A percentile compares a stretch with the other conserved stretches of the same genome.
These are phyloP conservation scores for Cryptosporidium sp. DNA, from an alignment of 169 alveolate genomes.

Conservation along the genomic window DNA sequence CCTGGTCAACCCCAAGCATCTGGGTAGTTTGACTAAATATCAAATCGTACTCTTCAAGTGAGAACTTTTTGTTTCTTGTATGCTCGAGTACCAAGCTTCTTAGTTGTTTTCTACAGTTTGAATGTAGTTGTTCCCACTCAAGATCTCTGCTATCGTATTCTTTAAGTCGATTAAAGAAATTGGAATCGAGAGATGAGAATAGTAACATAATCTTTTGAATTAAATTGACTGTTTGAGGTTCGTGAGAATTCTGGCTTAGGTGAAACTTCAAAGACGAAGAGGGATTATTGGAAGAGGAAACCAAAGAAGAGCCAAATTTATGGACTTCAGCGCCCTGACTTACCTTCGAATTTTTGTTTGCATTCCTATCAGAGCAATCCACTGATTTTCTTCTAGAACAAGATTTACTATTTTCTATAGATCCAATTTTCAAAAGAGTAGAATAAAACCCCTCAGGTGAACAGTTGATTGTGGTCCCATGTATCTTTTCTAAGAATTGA, in stretches of 20 bases:
- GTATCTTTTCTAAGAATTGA: conserved; percentile 61
- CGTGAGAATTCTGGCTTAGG: background rate
- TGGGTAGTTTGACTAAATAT: background rate
- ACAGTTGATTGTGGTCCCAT: conserved; percentile 48
- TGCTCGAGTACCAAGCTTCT: conserved; percentile 5
- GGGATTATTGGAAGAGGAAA: too few relatives aligned
- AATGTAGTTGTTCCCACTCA: conserved; percentile 3
- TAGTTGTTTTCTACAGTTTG: conserved; percentile 29
- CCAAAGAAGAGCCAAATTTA: background rate
- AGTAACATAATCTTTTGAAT: conserved; percentile 44
- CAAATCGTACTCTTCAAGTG: background rate
- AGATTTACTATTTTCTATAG: conserved; percentile 4
- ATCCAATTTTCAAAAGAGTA: conserved; percentile 52
- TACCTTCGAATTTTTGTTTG: background rate
- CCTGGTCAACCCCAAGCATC: background rate
- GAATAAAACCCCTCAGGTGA: conserved; percentile 43
- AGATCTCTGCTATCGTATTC: background rate
- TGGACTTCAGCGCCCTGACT: background rate
- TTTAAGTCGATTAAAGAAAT: background rate
- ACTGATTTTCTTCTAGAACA: background rate
- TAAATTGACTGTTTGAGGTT: background rate
- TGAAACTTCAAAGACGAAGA: background rate
- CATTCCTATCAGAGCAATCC: background rate
- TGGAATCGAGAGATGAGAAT: conserved; percentile 5
- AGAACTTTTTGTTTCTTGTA: conserved; percentile 3